Evolutionary conservation across 163 green algal species (phyloP), one percentile per base, ranked within the genome.

Genomic region (Scenedesmus sp.): DNA sequence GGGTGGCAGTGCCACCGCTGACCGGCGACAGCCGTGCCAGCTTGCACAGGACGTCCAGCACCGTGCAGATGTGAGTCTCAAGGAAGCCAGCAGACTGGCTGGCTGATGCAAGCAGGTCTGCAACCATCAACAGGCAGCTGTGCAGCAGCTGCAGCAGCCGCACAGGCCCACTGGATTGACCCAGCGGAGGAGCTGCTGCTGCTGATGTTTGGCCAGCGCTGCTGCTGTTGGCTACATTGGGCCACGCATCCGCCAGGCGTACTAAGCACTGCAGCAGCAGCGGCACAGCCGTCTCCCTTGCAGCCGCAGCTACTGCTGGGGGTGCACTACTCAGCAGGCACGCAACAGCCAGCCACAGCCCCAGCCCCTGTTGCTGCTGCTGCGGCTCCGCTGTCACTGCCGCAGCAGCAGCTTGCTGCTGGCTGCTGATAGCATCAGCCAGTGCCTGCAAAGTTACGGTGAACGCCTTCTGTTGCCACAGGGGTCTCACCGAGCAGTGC

Each of bases 381-480:
- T 68, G 43, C 80, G 37, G 30, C 35, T 30, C 83, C 18, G 18
- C 46, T 53, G 51, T n/a, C n/a, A n/a, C 33, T 89, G 46, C 81
- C 37, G 49, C 83, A 81, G 72, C 56, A 46, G 65, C 84, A 24
- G 40, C 68, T 70, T 59, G 42, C 88, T 83, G 88, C 24, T 56
- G 33, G 35, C 68, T 40, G 37, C 79, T 35, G 18, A 84, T 33
- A 15, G 84, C 65, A 26, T 49, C 35, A 42, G 37, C 46, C 30
- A 88, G 49, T 43, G 80, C 59, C 15, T 88, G 26, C 10, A 92
- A 51, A 1, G 42, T 42, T 2, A 80, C 7, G n/a, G 35, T 65
- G 35, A 92, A 85, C 20, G 70, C 81, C 37, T 85, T 89, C 81
- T 92, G 88, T 81, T 92, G 88, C 88, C 88, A 92, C 65, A 92